phyloP scores from a whole-genome alignment of 2,329 filamentous ascomycete genomes.

The Hypoxylon sp. region DNA sequence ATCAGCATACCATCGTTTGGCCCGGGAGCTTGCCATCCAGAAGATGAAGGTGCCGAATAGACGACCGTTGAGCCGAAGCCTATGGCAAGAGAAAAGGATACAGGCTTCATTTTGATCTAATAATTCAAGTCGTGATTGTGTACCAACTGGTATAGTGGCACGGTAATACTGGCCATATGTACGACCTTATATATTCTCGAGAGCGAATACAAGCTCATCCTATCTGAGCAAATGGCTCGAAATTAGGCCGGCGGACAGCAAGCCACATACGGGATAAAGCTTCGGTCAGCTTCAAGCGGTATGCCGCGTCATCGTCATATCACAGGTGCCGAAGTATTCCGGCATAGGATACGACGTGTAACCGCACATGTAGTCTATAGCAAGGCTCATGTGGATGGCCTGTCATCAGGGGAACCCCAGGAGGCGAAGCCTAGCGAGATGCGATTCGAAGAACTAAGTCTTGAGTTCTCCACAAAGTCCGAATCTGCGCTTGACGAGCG shows the following conservation, averaged over 20 bases:
- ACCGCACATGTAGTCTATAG: background rate
- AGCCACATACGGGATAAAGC: background rate
- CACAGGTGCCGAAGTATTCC: constrained; percentile 1
- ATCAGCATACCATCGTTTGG: constrained; percentile 34
- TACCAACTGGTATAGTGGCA: background rate
- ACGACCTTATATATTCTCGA: constrained; percentile 19
- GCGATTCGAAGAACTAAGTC: constrained; percentile 5
- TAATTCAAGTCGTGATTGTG: background rate
- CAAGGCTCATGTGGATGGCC: constrained; percentile 5
- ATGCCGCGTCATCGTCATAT: constrained; percentile 30
- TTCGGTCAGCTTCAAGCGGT: constrained; percentile 9
- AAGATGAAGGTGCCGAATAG: constrained; percentile 13
- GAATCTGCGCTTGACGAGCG: constrained; percentile 5
- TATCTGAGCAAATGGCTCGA: background rate
- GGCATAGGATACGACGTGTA: constrained; percentile 9
- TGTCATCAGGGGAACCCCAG: constrained; percentile 11
- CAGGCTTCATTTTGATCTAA: constrained; percentile 37
- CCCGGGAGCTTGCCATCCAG: constrained; percentile 35
- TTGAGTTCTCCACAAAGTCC: constrained; percentile 10
- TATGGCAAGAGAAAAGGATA: constrained; percentile 21
- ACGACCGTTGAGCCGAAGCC: constrained; percentile 26
- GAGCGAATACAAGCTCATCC: background rate
- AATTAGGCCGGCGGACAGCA: constrained; percentile 10
- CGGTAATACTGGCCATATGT: background rate
- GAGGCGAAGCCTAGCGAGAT: constrained; percentile 10